A percentile compares a stretch with the other conserved stretches of the same genome.
These are phyloP conservation scores for Acarospora socialis DNA, from an alignment of 2,329 filamentous ascomycete genomes.

Conservation along the genomic window DNA sequence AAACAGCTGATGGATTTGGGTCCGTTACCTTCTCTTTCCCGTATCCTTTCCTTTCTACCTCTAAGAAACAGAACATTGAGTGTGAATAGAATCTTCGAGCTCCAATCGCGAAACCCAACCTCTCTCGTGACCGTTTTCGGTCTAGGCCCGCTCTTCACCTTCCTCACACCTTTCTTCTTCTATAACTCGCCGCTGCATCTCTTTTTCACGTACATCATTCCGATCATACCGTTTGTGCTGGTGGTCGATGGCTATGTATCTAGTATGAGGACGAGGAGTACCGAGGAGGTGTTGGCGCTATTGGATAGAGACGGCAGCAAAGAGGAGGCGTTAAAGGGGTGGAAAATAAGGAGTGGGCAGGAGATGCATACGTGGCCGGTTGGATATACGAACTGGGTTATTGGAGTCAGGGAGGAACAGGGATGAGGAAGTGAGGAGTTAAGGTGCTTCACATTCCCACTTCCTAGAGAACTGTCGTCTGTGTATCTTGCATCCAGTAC, in stretches of 20 bases:
- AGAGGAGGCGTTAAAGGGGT: slow-evolving; percentile 10
- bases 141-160: slow-evolving; percentile 25
- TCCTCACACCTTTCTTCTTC: slow-evolving; percentile 21
- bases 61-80: no score
- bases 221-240: slow-evolving; percentile 52
- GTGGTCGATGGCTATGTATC: slow-evolving; percentile 57
- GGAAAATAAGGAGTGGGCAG: slow-evolving; percentile 6
- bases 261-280: slow-evolving; percentile 50
- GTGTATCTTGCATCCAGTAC: no score
- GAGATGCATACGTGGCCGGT: slow-evolving; percentile 33
- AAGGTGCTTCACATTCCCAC: no score
- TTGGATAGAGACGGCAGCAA: slow-evolving; percentile 26
- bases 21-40: no score
- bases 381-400: slow-evolving; percentile 33
- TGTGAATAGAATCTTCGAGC: slow-evolving; percentile 50
- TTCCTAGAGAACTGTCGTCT: no score
- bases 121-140: slow-evolving; percentile 40
- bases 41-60: no score
- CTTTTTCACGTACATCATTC: slow-evolving; percentile 52
- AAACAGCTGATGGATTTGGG: slow-evolving; percentile 45
- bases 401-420: slow-evolving; percentile 24
- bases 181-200: slow-evolving; percentile 41
- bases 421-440: no score
- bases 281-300: slow-evolving; percentile 48
- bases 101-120: slow-evolving; percentile 49